A percentile compares a stretch with the other conserved stretches of the same genome.
Conservation (phyloP, 768 basidiomycete species). For the Phanerochaete carnosa region DNA sequence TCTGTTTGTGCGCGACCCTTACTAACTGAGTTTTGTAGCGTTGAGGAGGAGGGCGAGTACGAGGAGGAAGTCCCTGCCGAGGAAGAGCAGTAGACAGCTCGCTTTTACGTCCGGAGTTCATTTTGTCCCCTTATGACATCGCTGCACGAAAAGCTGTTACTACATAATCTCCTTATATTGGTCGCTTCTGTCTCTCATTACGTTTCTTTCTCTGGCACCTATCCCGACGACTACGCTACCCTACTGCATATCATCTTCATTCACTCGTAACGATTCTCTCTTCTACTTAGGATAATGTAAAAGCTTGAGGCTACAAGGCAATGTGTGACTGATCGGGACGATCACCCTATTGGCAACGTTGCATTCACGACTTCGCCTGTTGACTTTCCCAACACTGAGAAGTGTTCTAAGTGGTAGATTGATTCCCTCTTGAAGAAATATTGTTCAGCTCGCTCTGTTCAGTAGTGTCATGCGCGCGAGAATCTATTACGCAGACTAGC, state of each 20-base stretch:
- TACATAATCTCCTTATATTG: slow-evolving; percentile 30
- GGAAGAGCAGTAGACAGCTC: slow-evolving; percentile 44
- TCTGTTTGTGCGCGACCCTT: not conserved
- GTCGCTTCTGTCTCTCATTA: slow-evolving; percentile 22
- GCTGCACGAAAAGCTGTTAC: slow-evolving; percentile 23
- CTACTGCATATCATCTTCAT: slow-evolving; percentile 6
- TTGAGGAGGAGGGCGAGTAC: slow-evolving; percentile 86
- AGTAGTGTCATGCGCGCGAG: not conserved
- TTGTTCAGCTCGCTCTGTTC: not conserved
- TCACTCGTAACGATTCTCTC: not conserved
- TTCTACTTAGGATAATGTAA: slow-evolving; percentile 5
- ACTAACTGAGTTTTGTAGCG: slow-evolving; percentile 40
- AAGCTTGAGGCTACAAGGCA: not conserved
- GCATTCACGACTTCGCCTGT: not conserved
- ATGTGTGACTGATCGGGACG: not conserved
- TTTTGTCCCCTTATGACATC: slow-evolving; percentile 9
- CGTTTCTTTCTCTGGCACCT: slow-evolving; percentile 1
- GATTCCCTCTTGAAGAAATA: not conserved
- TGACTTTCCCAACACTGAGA: not conserved
- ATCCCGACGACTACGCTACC: slow-evolving; percentile 4
- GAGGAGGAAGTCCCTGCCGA: slow-evolving; percentile 71
- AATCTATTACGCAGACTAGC: not conserved
- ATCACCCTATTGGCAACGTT: not conserved
- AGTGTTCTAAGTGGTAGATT: not conserved
- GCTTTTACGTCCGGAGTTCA: slow-evolving; percentile 6